phyloP scores from a whole-genome alignment of 2,329 filamentous ascomycete genomes.

The Rhynchosporium agropyri region DNA sequence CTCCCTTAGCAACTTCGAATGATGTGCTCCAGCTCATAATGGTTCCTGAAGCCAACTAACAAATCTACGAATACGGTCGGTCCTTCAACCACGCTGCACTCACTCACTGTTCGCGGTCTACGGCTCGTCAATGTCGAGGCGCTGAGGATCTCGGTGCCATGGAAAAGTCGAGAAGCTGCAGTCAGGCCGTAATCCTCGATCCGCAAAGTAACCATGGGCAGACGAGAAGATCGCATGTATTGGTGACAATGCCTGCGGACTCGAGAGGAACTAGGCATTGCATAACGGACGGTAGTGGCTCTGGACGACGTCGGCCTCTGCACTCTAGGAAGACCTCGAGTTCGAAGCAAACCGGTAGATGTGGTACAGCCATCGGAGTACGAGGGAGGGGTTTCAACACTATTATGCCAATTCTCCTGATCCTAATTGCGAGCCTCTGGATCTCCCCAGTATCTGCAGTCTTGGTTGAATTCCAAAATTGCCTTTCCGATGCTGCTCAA shows the following conservation, averaged over 20 bases:
- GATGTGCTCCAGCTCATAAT: slow-evolving; percentile 34
- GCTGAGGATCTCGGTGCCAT: slow-evolving; percentile 35
- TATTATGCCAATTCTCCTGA: slow-evolving; percentile 30
- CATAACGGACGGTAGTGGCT: slow-evolving; percentile 4
- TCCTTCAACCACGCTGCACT: slow-evolving; percentile 14
- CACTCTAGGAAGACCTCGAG: background rate
- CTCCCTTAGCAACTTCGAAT: slow-evolving; percentile 17
- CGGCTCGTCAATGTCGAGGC: slow-evolving; percentile 34
- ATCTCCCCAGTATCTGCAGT: slow-evolving; percentile 58
- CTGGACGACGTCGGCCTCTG: background rate
- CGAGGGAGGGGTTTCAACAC: slow-evolving; percentile 22
- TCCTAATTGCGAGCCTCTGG: slow-evolving; percentile 35
- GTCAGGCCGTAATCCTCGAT: slow-evolving; percentile 34
- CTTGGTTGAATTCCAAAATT: slow-evolving; percentile 81
- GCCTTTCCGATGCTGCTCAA: slow-evolving; percentile 65
- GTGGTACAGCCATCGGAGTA: background rate
- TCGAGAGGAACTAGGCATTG: slow-evolving; percentile 25
- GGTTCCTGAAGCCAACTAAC: slow-evolving; percentile 30
- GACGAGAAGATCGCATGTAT: slow-evolving; percentile 19
- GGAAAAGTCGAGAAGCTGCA: slow-evolving; percentile 33
- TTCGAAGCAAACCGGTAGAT: background rate
- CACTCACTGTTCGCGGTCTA: slow-evolving; percentile 30
- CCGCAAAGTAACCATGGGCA: slow-evolving; percentile 33
- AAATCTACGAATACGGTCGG: background rate
- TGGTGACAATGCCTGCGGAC: slow-evolving; percentile 35